Conservation (phyloP, 108 stramenopile genomes). For the Cylindrotheca fusiformis region DNA sequence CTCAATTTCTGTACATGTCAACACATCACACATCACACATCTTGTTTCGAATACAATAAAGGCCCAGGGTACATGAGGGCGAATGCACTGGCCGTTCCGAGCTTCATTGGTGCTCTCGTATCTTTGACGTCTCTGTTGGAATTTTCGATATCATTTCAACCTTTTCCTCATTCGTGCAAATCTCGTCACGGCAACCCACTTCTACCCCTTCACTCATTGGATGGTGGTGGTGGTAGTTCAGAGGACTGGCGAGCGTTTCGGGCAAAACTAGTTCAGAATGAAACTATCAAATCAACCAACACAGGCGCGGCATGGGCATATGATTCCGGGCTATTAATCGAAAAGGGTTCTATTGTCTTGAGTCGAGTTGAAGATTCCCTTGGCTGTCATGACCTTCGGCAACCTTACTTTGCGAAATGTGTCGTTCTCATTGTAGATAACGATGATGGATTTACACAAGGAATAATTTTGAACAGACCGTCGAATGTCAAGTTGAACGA, state of each 20-base stretch:
- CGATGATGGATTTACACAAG: conserved; percentile 52
- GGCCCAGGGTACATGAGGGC: no score
- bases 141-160: no score
- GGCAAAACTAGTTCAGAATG: conserved; percentile 44
- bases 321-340: conserved; percentile 48
- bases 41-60: no score
- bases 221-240: neutral
- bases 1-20: no score
- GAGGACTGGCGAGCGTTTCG: conserved; percentile 70
- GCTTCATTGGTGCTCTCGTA: no score
- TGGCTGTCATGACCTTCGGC: conserved; percentile 45
- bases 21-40: no score
- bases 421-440: conserved; percentile 45
- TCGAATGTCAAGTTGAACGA: conserved; percentile 28
- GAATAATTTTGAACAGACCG: conserved; percentile 54
- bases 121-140: no score
- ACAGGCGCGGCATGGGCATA: conserved; percentile 44
- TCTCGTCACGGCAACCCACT: no score
- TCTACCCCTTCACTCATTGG: no score
- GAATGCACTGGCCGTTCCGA: no score
- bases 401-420: conserved; percentile 57
- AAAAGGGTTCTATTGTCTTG: conserved; percentile 58
- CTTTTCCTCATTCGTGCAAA: no score
- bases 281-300: neutral
- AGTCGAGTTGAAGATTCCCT: conserved; percentile 31